These are phyloP conservation scores for Polyplosphaeria fusca DNA, from an alignment of 495 filamentous ascomycete genomes.

Conservation along the genomic window DNA sequence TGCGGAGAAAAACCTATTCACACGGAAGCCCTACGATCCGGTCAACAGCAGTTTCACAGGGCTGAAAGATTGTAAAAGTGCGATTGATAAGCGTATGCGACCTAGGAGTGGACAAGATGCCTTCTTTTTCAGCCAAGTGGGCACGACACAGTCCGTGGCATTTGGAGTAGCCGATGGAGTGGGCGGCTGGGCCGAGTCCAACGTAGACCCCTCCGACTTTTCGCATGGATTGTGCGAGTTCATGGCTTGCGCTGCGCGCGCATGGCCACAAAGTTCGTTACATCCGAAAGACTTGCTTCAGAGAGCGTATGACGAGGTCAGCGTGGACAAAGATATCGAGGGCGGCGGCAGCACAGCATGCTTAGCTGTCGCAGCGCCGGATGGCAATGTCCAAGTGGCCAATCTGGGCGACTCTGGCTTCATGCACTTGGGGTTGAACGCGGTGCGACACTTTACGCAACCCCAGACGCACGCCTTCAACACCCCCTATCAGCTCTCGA, in stretches of 20 bases:
- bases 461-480: conserved; percentile 97
- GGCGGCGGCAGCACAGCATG: conserved; percentile 91
- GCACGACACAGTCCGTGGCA: conserved; percentile 58
- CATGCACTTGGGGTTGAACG: conserved; percentile 76
- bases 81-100: conserved; percentile 53
- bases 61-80: conserved; percentile 37
- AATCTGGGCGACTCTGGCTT: conserved; percentile 99
- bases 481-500: conserved; percentile 89
- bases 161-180: conserved; percentile 91
- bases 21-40: conserved; percentile 26
- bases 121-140: conserved; percentile 81
- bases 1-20: conserved; percentile 42
- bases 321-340: conserved; percentile 64
- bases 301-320: conserved; percentile 74
- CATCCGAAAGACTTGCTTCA: conserved; percentile 73
- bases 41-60: conserved; percentile 16
- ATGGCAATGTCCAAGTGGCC: conserved; percentile 77
- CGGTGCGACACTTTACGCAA: conserved; percentile 73
- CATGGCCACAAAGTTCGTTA: conserved; percentile 44
- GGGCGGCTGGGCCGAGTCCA: conserved; percentile 87
- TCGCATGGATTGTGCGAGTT: conserved; percentile 90
- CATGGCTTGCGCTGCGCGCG: conserved; percentile 69
- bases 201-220: conserved; percentile 91
- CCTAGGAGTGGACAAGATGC: conserved; percentile 89
- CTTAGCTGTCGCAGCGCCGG: conserved; percentile 65